These are phyloP conservation scores for Stephanocyclus meneghinianus DNA, from an alignment of 352 stramenopile species.

Conservation along the genomic window DNA sequence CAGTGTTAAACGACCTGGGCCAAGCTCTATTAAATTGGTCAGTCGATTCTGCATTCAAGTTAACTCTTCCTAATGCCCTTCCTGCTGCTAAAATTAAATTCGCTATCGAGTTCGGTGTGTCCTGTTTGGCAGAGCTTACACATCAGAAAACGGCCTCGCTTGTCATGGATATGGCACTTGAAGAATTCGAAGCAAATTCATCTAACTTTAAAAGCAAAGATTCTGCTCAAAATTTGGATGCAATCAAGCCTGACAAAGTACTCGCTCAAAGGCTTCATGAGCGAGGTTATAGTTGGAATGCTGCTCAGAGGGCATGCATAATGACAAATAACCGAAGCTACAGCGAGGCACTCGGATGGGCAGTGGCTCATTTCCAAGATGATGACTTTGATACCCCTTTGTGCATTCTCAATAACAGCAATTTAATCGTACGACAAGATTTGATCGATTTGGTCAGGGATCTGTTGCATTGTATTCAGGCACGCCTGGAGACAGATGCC, in stretches of 20 bases:
- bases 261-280: slow-evolving; percentile 22
- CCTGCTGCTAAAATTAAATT: slow-evolving; percentile 14
- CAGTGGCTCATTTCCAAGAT: slow-evolving; percentile 71
- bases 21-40: slow-evolving; percentile 34
- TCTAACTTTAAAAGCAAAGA: slow-evolving; percentile 10
- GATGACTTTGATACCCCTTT: slow-evolving; percentile 70
- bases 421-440: slow-evolving; percentile 32
- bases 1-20: slow-evolving; percentile 20
- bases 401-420: slow-evolving; percentile 22
- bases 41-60: slow-evolving; percentile 21
- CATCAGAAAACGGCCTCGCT: slow-evolving; percentile 8
- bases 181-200: slow-evolving; percentile 29
- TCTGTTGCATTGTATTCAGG: slow-evolving; percentile 28
- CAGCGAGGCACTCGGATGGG: slow-evolving; percentile 70
- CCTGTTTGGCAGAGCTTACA: slow-evolving; percentile 36
- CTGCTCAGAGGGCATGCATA: slow-evolving; percentile 57
- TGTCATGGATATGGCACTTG: slow-evolving; percentile 16
- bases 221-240: not conserved
- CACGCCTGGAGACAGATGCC: not conserved
- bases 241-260: slow-evolving; percentile 8
- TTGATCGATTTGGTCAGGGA: slow-evolving; percentile 21
- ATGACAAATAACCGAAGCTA: slow-evolving; percentile 70
- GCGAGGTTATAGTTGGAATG: slow-evolving; percentile 72
- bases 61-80: slow-evolving; percentile 2
- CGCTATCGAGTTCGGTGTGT: slow-evolving; percentile 37